These are phyloP conservation scores for Tephrocybe sp. DNA, from an alignment of 768 basidiomycete species.

Conservation along the genomic window DNA sequence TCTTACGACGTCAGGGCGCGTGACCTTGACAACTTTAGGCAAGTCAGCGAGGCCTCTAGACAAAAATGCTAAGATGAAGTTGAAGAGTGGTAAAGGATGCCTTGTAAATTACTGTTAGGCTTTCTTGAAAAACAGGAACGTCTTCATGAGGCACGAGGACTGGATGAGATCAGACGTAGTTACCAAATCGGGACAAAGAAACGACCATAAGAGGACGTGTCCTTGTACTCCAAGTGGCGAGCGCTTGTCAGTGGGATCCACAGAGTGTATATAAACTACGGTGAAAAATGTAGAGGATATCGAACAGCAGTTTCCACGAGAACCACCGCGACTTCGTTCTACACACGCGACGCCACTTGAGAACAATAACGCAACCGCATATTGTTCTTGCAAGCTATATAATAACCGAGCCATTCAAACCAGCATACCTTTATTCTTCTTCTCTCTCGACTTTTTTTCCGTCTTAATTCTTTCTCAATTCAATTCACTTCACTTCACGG, in stretches of 20 bases:
- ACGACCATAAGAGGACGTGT: constrained; percentile 24
- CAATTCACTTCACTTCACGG: constrained; percentile 5
- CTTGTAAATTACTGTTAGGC: too few relatives aligned
- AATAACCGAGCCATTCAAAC: constrained; percentile 11
- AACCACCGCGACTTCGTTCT: constrained; percentile 1
- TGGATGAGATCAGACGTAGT: neutral
- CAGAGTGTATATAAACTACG: constrained; percentile 27
- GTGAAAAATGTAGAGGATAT: constrained; percentile 6
- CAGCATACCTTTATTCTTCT: constrained; percentile 2
- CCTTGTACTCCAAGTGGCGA: constrained; percentile 26
- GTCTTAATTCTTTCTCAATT: constrained; percentile 4
- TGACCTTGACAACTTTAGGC: neutral
- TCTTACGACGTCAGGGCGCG: too few relatives aligned
- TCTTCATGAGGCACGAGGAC: constrained; percentile 2
- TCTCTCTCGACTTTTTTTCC: constrained; percentile 6
- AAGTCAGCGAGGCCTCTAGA: too few relatives aligned
- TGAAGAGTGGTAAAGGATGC: too few relatives aligned
- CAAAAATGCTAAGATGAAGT: too few relatives aligned
- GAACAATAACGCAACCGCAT: constrained; percentile 14
- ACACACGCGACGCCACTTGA: constrained; percentile 5
- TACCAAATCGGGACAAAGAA: constrained; percentile 26
- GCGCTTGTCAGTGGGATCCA: neutral
- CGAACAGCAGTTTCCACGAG: constrained; percentile 4
- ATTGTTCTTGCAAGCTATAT: constrained; percentile 17
- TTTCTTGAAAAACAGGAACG: constrained; percentile 5